Evolutionary conservation across 441 rosid genomes (phyloP).

Genomic region (Eugenia klotzschiana): DNA sequence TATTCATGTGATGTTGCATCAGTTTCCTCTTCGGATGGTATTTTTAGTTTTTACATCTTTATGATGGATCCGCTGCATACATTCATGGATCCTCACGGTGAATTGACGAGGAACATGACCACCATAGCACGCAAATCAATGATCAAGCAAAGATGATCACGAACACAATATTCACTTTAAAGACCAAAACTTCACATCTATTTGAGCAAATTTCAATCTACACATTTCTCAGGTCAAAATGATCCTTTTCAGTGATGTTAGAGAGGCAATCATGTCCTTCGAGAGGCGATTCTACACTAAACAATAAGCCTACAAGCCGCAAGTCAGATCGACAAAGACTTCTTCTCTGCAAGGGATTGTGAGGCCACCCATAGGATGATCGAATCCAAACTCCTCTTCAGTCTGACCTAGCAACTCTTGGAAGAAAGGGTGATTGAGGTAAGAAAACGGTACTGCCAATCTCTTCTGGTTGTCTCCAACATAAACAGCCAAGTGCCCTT

Average conservation of each 20-base stretch:
- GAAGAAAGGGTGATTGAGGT: slow-evolving; percentile 3
- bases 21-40: background rate
- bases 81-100: background rate
- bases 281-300: background rate
- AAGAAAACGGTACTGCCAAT: background rate
- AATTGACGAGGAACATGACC: background rate
- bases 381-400: slow-evolving; percentile 32
- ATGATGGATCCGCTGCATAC: background rate
- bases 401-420: slow-evolving; percentile 19
- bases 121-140: background rate
- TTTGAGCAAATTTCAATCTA: background rate
- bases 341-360: slow-evolving; percentile 37
- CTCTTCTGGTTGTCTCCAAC: slow-evolving; percentile 4
- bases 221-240: background rate
- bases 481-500: slow-evolving; percentile 4
- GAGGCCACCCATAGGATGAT: slow-evolving; percentile 39
- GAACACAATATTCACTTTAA: background rate
- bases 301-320: background rate
- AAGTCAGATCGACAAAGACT: background rate
- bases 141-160: background rate
- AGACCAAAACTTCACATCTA: background rate
- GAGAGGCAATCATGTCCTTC: background rate
- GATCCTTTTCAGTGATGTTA: background rate
- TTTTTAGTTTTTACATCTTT: background rate
- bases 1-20: background rate